phyloP scores from a whole-genome alignment of 148 eudicot genomes.

The Camellia sinensis region DNA sequence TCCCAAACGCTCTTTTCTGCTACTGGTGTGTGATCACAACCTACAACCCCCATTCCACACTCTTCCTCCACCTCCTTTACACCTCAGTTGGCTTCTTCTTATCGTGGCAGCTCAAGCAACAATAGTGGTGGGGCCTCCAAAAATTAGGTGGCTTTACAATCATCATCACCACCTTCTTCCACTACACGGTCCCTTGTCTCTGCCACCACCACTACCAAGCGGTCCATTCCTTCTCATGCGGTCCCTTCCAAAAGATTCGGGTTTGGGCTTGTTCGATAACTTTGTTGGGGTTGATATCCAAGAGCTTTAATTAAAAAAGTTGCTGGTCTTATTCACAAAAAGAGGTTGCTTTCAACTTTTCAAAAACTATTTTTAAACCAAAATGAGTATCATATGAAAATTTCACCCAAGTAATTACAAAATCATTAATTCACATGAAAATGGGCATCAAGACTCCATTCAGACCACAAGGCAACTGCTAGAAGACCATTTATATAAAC shows the following conservation, averaged over 20 bases:
- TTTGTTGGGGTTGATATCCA: slow-evolving; percentile 50
- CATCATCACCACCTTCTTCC: slow-evolving; percentile 44
- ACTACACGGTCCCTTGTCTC: slow-evolving; percentile 22
- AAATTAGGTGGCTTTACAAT: slow-evolving; percentile 32
- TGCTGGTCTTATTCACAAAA: neutral
- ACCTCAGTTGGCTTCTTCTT: slow-evolving; percentile 61
- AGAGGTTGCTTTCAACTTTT: no score
- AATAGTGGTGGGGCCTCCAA: slow-evolving; percentile 36
- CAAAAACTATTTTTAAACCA: no score
- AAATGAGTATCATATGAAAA: no score
- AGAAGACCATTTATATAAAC: no score
- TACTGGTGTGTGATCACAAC: slow-evolving; percentile 47
- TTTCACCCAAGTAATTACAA: no score
- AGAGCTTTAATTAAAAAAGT: slow-evolving; percentile 23
- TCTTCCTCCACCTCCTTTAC: slow-evolving; percentile 55
- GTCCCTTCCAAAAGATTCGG: slow-evolving; percentile 57
- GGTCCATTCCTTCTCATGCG: slow-evolving; percentile 70
- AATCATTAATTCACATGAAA: no score
- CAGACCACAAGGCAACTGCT: no score
- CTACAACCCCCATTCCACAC: slow-evolving; percentile 38
- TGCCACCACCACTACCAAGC: slow-evolving; percentile 17
- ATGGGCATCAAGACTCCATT: no score
- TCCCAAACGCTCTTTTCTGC: slow-evolving; percentile 75
- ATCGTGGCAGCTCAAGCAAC: slow-evolving; percentile 47
- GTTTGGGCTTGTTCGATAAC: slow-evolving; percentile 55